Evolutionary conservation across 345 rosid species (phyloP).

Genomic region (Geranium rotundifolium): DNA sequence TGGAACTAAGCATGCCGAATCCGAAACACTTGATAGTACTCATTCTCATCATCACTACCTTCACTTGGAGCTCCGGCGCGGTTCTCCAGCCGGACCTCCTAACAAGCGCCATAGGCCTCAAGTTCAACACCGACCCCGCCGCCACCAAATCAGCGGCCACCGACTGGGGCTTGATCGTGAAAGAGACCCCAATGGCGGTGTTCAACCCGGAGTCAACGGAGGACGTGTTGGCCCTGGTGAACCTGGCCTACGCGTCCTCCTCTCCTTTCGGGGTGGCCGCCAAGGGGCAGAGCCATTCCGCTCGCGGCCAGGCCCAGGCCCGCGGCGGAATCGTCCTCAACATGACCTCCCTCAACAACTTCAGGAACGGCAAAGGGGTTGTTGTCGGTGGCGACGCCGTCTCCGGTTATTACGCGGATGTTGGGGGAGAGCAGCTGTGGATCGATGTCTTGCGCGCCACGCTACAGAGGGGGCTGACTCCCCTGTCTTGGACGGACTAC

Average conservation of each 20-base stretch:
- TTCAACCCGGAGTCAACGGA: slow-evolving; percentile 8
- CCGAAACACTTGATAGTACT: background rate
- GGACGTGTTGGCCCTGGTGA: slow-evolving; percentile 6
- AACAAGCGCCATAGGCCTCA: background rate
- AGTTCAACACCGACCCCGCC: slow-evolving; percentile 3
- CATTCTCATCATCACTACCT: background rate
- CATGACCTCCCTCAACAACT: slow-evolving; percentile 4
- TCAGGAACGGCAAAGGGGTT: background rate
- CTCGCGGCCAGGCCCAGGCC: slow-evolving; percentile 13
- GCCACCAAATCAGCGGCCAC: slow-evolving; percentile 6
- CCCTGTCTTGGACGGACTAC: slow-evolving; percentile 21
- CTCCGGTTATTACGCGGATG: slow-evolving; percentile 8
- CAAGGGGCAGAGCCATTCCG: slow-evolving; percentile 15
- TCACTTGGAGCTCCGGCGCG: background rate
- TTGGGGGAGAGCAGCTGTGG: slow-evolving; percentile 17
- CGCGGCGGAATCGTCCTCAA: slow-evolving; percentile 12
- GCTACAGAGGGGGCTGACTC: slow-evolving; percentile 5
- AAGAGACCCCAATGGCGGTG: slow-evolving; percentile 14
- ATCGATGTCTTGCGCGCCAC: slow-evolving; percentile 13
- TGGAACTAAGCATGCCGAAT: background rate
- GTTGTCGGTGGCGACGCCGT: background rate
- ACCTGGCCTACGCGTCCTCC: slow-evolving; percentile 10
- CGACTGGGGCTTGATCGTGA: slow-evolving; percentile 18
- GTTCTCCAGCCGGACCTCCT: background rate
- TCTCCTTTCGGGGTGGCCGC: slow-evolving; percentile 11